Base-by-base conservation (phyloP, 306 rosid species). In the Mimosa pudica region DNA sequence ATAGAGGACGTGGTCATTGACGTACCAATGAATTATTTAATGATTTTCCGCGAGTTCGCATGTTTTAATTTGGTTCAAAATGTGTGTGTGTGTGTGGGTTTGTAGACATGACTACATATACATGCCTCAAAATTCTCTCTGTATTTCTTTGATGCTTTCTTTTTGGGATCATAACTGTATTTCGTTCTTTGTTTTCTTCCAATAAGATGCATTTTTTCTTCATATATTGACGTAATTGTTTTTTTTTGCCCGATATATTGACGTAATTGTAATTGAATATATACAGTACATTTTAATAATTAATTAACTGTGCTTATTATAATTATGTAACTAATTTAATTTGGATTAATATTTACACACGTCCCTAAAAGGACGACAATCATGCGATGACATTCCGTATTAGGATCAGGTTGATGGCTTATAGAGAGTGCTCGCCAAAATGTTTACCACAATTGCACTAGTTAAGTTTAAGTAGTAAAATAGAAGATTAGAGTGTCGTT, bases 1-100 rank as follows among this genome's bases (percentile, higher is more conserved):
- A 62, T 80, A 76, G 42, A 61, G 90, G 90, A 76, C 88, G 86
- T 8, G 90, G 90, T 47, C 90, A 87, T 67, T 87, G 87, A 86
- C 1, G 7, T 1, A 2, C 36, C 7, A 38, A 14, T 68, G 63
- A 57, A 8, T 57, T 55, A 2, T 16, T 30, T 30, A 24, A 48
- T 44, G 52, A 16, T 17, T 36, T 10, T 64, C 52, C 6, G 13
- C 8, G 41, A 11, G 7, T 3, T 45, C 17, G 33, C 45, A 54
- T 77, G 80, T 20, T 48, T 10, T 48, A 13, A 48, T 38, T 66
- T 78, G 48, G 67, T 51, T 67, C 73, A 0, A 16, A 20, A 13
- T 60, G 16, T 10, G 1, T 62, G 42, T 41, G n/a, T 66, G 8
- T 10, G 14, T 70, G 3, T 62, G 42, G 20, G n/a, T 66, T 4